Evolutionary conservation across 768 basidiomycete species (phyloP), one percentile per base, ranked within the genome.

Genomic region (Xanthoconium stramineum): DNA sequence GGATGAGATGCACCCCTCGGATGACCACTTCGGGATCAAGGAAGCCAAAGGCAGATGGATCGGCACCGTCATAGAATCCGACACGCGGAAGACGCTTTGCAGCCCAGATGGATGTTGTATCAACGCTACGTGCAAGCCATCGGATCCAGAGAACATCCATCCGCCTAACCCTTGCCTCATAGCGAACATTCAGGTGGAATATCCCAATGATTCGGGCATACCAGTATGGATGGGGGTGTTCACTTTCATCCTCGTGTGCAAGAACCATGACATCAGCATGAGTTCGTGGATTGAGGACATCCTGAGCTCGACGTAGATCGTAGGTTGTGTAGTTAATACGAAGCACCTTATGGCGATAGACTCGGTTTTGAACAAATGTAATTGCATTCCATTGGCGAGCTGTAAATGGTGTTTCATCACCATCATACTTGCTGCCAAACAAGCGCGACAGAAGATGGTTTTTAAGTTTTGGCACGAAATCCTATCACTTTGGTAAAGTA

Each of bases 201-300:
- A 62, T 32, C 1, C 59, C 56, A 12, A 62, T 47, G 0, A 61
- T 52, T 0, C 11, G 39, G 0, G 55, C 39, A 24, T 80, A 80
- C 74, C 72, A 76, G 39, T 71, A 79, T 0, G 74, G 74, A 33
- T 80, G 73, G 0, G 73, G 72, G 33, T 78, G 68, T 1, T 42
- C 40, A 12, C 7, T 56, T 3, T 32, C 32, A 29, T 47, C 32
- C 8, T 47, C 12, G 9, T 47, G 30, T 19, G 32, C 28, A 10
- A 47, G 45, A 14, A 47, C 45, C 29, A 47, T 47, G 32, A 47
- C 19, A 12, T 47, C 32, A 3, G 45, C 9, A 33, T 47, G 32
- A 6, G 32, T 47, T 5, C 32, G 30, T 30, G 45, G 45, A 13
- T 47, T 47, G 5, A 47, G 32, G 0, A 30, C 28, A 6, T 47